Evolutionary conservation across 306 rosid genomes (phyloP).

Genomic region (Abrus precatorius): DNA sequence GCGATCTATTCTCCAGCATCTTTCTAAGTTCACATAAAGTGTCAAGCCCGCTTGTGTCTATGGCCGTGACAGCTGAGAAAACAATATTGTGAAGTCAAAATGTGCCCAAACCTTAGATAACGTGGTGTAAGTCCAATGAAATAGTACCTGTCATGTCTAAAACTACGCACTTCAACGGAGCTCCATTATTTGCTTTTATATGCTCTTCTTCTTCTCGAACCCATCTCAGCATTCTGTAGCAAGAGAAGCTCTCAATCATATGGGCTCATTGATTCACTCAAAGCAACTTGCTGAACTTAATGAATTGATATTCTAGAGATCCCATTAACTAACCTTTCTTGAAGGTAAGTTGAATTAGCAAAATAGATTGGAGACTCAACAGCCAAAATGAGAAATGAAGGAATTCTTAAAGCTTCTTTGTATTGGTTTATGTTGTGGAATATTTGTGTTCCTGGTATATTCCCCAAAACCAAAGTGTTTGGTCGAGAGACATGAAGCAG

Average conservation of each 20-base stretch:
- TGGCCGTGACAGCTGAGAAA: conserved; percentile 84
- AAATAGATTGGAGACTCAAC: conserved; percentile 92
- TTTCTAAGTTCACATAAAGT: conserved; percentile 69
- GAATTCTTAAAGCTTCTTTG: conserved; percentile 78
- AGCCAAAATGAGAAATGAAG: conserved; percentile 85
- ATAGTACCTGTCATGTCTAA: conserved; percentile 92
- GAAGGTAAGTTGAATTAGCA: conserved; percentile 90
- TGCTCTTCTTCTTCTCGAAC: conserved; percentile 91
- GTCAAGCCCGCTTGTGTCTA: conserved; percentile 84
- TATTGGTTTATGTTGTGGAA: conserved; percentile 77
- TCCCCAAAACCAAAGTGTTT: conserved; percentile 80
- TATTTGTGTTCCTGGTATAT: conserved; percentile 84
- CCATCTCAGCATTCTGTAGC: conserved; percentile 83
- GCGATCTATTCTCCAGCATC: conserved; percentile 71
- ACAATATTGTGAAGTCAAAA: conserved; percentile 30
- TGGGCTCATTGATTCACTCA: conserved; percentile 29
- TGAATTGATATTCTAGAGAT: conserved; percentile 14
- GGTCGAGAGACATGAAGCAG: conserved; percentile 94
- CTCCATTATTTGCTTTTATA: conserved; percentile 62
- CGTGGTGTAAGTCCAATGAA: conserved; percentile 12
- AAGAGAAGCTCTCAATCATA: conserved; percentile 49
- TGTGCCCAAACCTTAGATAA: conserved; percentile 19
- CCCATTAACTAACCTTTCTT: conserved; percentile 75
- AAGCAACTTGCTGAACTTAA: not conserved
- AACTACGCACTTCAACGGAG: conserved; percentile 66